phyloP scores from a whole-genome alignment of 257 asterid species.

The Linderniella brevidens region DNA sequence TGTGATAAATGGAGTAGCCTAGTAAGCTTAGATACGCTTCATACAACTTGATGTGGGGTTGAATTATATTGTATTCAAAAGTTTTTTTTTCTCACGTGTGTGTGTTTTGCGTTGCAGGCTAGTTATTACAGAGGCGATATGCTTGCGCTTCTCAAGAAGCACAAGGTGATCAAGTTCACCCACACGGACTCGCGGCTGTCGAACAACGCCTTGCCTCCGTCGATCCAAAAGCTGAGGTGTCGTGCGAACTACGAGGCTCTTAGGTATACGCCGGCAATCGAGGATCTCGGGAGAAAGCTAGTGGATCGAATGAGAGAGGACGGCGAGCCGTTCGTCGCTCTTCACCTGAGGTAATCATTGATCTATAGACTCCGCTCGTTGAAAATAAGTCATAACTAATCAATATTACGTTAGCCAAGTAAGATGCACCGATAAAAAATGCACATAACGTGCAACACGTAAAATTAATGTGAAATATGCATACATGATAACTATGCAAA shows the following conservation, averaged over 20 bases:
- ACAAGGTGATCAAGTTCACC: conserved; percentile 68
- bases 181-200: conserved; percentile 88
- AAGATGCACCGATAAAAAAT: too few species aligned
- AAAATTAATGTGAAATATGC: too few species aligned
- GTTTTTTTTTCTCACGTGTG: conserved; percentile 4
- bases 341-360: conserved; percentile 57
- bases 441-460: too few species aligned
- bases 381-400: too few species aligned
- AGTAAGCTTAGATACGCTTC: too few species aligned
- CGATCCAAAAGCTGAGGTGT: conserved; percentile 85
- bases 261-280: conserved; percentile 54
- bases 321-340: conserved; percentile 73
- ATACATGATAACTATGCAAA: too few species aligned
- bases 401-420: too few species aligned
- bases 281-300: conserved; percentile 44
- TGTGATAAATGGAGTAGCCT: too few species aligned
- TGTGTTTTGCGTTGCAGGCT: conserved; percentile 29
- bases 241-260: conserved; percentile 83
- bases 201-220: conserved; percentile 65
- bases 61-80: neutral
- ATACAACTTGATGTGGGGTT: neutral
- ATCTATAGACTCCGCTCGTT: neutral
- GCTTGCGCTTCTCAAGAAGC: conserved; percentile 52
- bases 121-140: conserved; percentile 73
- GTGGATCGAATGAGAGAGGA: conserved; percentile 50